Evolutionary conservation across 116 monocot genomes (phyloP).

Genomic region (Iris pallida): DNA sequence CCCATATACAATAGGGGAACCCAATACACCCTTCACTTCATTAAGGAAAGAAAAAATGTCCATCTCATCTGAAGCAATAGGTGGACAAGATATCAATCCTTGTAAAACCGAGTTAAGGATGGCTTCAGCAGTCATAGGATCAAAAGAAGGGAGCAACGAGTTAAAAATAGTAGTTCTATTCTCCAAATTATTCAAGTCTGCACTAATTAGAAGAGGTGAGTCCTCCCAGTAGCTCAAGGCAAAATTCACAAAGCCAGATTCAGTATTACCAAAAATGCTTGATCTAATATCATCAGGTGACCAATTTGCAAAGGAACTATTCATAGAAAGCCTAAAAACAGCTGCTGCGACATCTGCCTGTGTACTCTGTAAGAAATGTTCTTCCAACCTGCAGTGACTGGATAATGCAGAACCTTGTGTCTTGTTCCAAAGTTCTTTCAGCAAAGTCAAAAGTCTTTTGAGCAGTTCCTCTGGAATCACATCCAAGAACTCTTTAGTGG

Average conservation of each 20-base stretch:
- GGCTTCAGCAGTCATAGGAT: constrained; percentile 17
- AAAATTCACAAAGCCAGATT: constrained; percentile 47
- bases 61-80: constrained; percentile 71
- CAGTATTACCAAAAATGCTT: constrained; percentile 46
- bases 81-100: constrained; percentile 58
- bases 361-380: constrained; percentile 7
- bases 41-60: constrained; percentile 55
- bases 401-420: constrained; percentile 4
- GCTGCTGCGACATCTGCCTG: constrained; percentile 48
- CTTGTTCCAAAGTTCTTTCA: constrained; percentile 32
- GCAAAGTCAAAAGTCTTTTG: constrained; percentile 22
- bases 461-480: constrained; percentile 29
- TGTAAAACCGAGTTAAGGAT: constrained; percentile 38
- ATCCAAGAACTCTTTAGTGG: constrained; percentile 16
- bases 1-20: constrained; percentile 49
- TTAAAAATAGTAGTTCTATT: constrained; percentile 25
- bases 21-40: constrained; percentile 43
- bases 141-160: constrained; percentile 41
- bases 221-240: constrained; percentile 56
- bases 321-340: constrained; percentile 77
- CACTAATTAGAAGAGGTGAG: constrained; percentile 41
- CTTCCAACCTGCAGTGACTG: neutral
- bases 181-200: constrained; percentile 13
- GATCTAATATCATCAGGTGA: constrained; percentile 20
- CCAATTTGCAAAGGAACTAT: constrained; percentile 18